Evolutionary conservation across 2,329 filamentous ascomycete genomes (phyloP).

Genomic region (Cytospora leucostoma): DNA sequence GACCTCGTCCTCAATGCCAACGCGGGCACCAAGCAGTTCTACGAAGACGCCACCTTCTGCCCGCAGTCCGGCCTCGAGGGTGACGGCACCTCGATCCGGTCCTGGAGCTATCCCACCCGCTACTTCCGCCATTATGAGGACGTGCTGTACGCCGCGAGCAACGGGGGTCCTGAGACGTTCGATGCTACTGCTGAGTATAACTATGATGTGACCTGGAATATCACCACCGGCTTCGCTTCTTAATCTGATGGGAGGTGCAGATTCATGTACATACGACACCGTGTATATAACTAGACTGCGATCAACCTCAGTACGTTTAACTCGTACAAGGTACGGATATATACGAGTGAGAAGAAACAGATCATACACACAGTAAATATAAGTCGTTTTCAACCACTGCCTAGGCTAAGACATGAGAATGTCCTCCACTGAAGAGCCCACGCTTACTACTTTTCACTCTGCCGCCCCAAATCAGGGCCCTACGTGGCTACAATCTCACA

Average conservation of each 20-base stretch:
- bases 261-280: neutral
- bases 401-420: neutral
- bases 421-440: neutral
- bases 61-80: slow-evolving; percentile 53
- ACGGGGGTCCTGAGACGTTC: slow-evolving; percentile 58
- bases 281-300: neutral
- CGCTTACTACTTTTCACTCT: neutral
- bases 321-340: neutral
- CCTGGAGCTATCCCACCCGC: slow-evolving; percentile 63
- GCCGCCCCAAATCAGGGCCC: neutral
- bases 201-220: slow-evolving; percentile 55
- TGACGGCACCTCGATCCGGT: slow-evolving; percentile 52
- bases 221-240: slow-evolving; percentile 48
- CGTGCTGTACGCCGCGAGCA: slow-evolving; percentile 50
- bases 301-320: neutral
- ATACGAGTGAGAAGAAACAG: neutral
- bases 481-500: neutral
- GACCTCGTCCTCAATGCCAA: slow-evolving; percentile 50
- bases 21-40: slow-evolving; percentile 58
- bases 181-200: slow-evolving; percentile 52
- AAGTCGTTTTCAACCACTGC: neutral
- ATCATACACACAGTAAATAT: neutral
- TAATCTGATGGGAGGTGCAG: neutral
- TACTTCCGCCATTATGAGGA: slow-evolving; percentile 54
- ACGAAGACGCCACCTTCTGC: slow-evolving; percentile 66